Percentiles rank a stretch among this genome's conserved stretches.
Evolutionary conservation across 345 rosid genomes (phyloP).

Genomic region (Aegle marmelos): DNA sequence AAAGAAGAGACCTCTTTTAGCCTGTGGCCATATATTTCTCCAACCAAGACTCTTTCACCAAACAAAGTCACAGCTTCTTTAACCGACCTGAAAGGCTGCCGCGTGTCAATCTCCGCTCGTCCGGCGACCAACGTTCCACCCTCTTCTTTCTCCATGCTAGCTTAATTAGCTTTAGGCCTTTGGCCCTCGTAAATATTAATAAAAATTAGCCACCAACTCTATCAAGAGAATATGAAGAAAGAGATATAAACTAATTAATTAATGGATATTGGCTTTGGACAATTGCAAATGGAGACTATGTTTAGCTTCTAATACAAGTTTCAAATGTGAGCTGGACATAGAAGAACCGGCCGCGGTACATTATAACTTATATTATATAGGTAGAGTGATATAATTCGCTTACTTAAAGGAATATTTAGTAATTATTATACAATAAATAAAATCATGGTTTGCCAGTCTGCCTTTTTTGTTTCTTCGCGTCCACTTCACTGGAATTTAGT

Average conservation of each 20-base stretch:
- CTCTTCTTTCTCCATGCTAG: background rate
- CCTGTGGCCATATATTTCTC: constrained; percentile 1
- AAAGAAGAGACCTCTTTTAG: background rate
- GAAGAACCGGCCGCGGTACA: background rate
- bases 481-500: constrained; percentile 7
- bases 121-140: background rate
- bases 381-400: background rate
- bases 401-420: background rate
- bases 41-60: constrained; percentile 1
- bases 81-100: background rate
- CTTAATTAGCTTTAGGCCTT: background rate
- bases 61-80: constrained; percentile 10
- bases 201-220: background rate
- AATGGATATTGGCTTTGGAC: too few relatives aligned
- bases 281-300: background rate
- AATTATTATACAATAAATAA: background rate
- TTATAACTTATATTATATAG: background rate
- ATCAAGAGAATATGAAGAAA: background rate
- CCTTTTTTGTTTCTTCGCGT: background rate
- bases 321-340: background rate
- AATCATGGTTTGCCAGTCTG: background rate
- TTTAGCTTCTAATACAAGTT: background rate
- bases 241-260: background rate
- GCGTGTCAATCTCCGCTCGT: background rate
- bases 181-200: background rate